A percentile compares a stretch with the other conserved stretches of the same genome.
These are phyloP conservation scores for Melaleuca alternifolia DNA, from an alignment of 345 rosid species.

Conservation along the genomic window DNA sequence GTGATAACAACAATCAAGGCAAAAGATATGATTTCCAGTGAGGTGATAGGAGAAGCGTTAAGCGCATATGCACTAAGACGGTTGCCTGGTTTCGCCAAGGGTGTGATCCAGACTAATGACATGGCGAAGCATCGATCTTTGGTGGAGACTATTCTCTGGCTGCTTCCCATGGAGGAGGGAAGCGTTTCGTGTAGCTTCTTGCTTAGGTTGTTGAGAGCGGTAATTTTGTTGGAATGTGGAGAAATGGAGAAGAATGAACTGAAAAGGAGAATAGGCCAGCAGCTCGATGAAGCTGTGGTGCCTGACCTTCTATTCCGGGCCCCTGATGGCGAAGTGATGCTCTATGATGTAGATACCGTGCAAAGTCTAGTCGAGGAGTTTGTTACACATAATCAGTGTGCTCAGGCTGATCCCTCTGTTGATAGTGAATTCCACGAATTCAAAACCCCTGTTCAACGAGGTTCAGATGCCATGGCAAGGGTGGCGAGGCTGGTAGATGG, in stretches of 20 bases:
- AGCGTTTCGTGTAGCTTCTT: slow-evolving; percentile 43
- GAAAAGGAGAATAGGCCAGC: slow-evolving; percentile 33
- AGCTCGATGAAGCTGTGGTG: slow-evolving; percentile 42
- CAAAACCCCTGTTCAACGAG: slow-evolving; percentile 11
- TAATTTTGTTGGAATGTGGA: slow-evolving; percentile 30
- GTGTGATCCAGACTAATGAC: slow-evolving; percentile 28
- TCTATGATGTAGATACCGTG: slow-evolving; percentile 50
- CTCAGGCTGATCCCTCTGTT: not conserved
- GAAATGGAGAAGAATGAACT: slow-evolving; percentile 36
- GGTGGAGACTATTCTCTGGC: slow-evolving; percentile 41
- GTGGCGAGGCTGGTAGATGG: slow-evolving; percentile 55
- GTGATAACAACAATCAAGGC: slow-evolving; percentile 36
- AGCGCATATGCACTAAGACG: slow-evolving; percentile 46
- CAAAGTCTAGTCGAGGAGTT: slow-evolving; percentile 42
- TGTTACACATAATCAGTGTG: slow-evolving; percentile 11
- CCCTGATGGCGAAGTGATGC: slow-evolving; percentile 20
- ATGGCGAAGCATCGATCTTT: slow-evolving; percentile 30
- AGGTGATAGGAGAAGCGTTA: slow-evolving; percentile 57
- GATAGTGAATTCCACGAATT: slow-evolving; percentile 18
- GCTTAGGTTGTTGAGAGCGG: slow-evolving; percentile 42
- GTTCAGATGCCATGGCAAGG: slow-evolving; percentile 26
- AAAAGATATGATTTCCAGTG: slow-evolving; percentile 30
- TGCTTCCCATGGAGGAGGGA: slow-evolving; percentile 42
- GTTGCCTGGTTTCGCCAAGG: slow-evolving; percentile 52
- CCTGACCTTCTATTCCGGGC: slow-evolving; percentile 42